These are phyloP conservation scores for Pythium dissotocum DNA, from an alignment of 352 stramenopile species.

Conservation along the genomic window DNA sequence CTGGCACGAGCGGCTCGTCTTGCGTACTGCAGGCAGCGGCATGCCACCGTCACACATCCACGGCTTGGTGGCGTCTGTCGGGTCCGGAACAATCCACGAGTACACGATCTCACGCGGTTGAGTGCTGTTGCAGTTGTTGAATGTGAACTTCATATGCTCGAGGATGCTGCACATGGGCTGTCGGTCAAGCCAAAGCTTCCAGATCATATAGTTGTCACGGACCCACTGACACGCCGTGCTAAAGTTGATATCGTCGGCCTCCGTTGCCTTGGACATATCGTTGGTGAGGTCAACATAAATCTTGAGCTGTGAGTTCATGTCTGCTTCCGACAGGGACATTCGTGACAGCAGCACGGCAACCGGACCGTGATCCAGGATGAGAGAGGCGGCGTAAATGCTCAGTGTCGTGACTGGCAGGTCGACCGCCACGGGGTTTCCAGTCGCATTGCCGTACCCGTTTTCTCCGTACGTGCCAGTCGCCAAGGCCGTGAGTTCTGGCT, in stretches of 20 bases:
- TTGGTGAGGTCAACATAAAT: constrained; percentile 23
- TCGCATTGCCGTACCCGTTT: constrained; percentile 41
- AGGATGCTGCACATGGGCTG: constrained; percentile 28
- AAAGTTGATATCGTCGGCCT: constrained; percentile 31
- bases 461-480: constrained; percentile 36
- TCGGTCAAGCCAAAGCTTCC: constrained; percentile 30
- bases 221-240: constrained; percentile 33
- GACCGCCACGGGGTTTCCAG: constrained; percentile 41
- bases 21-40: constrained; percentile 10
- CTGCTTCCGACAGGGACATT: constrained; percentile 26
- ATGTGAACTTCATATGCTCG: constrained; percentile 30
- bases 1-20: constrained; percentile 38
- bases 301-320: constrained; percentile 34
- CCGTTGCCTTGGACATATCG: background rate
- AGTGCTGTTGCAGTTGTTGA: constrained; percentile 28
- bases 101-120: constrained; percentile 35
- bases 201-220: constrained; percentile 26
- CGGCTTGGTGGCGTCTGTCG: constrained; percentile 12
- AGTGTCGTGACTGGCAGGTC: constrained; percentile 37
- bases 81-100: constrained; percentile 26
- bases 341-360: constrained; percentile 31
- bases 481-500: constrained; percentile 17
- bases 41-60: constrained; percentile 33
- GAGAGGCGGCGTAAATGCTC: constrained; percentile 30
- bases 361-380: constrained; percentile 22